Base-by-base conservation (phyloP, 805 yeast species). In the Ogataea chonburiensis region DNA sequence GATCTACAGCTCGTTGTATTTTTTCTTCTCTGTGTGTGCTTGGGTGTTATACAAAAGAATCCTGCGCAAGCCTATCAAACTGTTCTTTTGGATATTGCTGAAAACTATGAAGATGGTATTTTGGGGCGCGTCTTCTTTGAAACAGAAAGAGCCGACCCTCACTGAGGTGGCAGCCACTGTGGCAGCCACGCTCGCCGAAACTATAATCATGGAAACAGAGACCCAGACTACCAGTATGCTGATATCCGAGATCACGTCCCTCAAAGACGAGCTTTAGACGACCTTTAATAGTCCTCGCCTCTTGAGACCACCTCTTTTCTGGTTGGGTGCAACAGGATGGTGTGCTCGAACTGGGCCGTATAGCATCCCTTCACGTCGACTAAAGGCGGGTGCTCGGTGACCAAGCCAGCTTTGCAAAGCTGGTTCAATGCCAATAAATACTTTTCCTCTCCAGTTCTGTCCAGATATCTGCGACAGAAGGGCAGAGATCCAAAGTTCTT, bases 331-430 rank as follows among this genome's bases (percentile, higher is more conserved):
- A 93, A 68, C 48, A 93, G 69, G 30, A 91, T 75, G 1, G 99
- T 93, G 66, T 93, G 99, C 61, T 93, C 99, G 56, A 64, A 91
- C 64, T 93, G 99, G 0, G 98, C 98, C 24, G 98, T 93, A 71
- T 85, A 89, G 31, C 83, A 73, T 9, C 98, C 98, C 42, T 70
- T 73, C 13, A 71, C 64, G 58, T 93, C 99, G 37, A 76, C 81
- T 47, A 93, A 67, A 5, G 99, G 99, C 12, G 97, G 96, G 53
- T 93, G 88, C 48, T 87, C 98, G 52, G 83, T 84, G 7, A 93
- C 86, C n/a, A 85, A 66, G 4, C 96, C 98, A 6, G 83, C 75
- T 58, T 79, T 80, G 36, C 87, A 95, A 56, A 93, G 70, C 52
- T 77, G 82, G 64, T 84, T 87, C 61, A 93, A 73, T 5, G 95